Percentiles rank a stretch among this genome's conserved stretches.
These are phyloP conservation scores for Talaromyces liani DNA, from an alignment of 495 filamentous ascomycete genomes.

Conservation along the genomic window DNA sequence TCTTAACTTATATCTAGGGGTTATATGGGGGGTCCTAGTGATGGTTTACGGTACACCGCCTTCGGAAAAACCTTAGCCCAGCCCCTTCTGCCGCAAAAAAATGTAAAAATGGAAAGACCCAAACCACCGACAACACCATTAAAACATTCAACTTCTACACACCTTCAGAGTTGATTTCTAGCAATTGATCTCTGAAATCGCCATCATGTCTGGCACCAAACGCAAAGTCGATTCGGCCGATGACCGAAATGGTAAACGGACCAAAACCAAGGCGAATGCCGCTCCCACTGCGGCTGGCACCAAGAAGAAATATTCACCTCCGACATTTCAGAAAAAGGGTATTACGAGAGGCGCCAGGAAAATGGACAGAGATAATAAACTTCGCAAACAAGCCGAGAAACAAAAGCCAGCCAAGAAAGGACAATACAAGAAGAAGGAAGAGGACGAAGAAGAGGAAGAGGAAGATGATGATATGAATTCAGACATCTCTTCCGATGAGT, in stretches of 20 bases:
- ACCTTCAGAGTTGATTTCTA: background rate
- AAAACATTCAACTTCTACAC: background rate
- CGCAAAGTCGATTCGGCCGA: conserved; percentile 34
- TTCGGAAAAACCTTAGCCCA: background rate
- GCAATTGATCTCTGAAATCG: conserved; percentile 6
- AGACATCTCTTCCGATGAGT: conserved; percentile 15
- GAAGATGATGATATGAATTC: conserved; percentile 27
- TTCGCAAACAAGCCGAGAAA: conserved; percentile 22
- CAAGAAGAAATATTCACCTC: conserved; percentile 26
- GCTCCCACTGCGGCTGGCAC: conserved; percentile 13
- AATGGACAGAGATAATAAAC: conserved; percentile 16
- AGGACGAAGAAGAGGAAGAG: conserved; percentile 29
- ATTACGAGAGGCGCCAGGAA: conserved; percentile 22
- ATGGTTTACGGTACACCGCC: background rate
- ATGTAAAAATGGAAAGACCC: background rate
- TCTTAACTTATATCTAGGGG: too few relatives aligned
- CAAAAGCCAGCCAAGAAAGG: conserved; percentile 31
- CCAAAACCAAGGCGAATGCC: conserved; percentile 33
- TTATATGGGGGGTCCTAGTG: too few relatives aligned
- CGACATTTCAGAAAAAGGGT: conserved; percentile 26
- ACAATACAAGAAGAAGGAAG: conserved; percentile 23
- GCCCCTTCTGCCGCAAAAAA: conserved; percentile 5
- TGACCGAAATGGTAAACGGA: conserved; percentile 42
- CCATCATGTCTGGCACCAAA: conserved; percentile 38
- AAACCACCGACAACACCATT: background rate